Evolutionary conservation across 768 basidiomycete species (phyloP), one percentile per base, ranked within the genome.

Genomic region (Strobilomyces echinocephalus): DNA sequence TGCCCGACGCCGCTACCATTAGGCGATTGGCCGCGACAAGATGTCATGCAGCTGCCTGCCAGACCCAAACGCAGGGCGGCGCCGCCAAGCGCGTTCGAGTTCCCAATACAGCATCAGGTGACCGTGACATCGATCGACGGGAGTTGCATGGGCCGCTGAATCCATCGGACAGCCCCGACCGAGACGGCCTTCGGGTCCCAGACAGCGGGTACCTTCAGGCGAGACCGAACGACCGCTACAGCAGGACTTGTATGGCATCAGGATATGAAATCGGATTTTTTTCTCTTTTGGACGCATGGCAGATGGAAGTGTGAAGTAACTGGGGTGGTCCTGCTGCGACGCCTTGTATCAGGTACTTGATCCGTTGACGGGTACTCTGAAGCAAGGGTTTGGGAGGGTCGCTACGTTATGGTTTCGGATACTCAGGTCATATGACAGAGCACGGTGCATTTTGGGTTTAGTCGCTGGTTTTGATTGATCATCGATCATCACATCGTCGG

Each of bases 1-100:
- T 55, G 55, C 52, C 65, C 72, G 14, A 70, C 72, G 14, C 75
- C 79, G 30, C 70, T 76, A 26, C 79, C 77, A 4, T 65, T 84
- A 1, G 79, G 80, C 16, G 67, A 79, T 33, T 83, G 83, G 82
- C 83, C 81, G 35, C 76, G 77, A 20, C 59, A 63, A 11, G 74
- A 82, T 57, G 40, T 63, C 38, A 62, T 69, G 66, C 57, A 63
- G 42, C 55, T 55, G 24, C 64, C 72, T 46, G 52, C 55, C 51
- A 62, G 53, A 24, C 30, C 31, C 20, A 65, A 41, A 39, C 50
- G 50, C 45, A 58, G 40, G 43, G 12, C 54, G n/a, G 52, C 54
- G 6, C 59, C 63, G 6, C 55, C 63, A 21, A 62, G 55, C 11
- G 47, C 62, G 2, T 64, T 50, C 21, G 63, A 64, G 46, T 70